These are phyloP conservation scores for Sugiyamaella americana DNA, from an alignment of 805 yeast genomes.

Conservation along the genomic window DNA sequence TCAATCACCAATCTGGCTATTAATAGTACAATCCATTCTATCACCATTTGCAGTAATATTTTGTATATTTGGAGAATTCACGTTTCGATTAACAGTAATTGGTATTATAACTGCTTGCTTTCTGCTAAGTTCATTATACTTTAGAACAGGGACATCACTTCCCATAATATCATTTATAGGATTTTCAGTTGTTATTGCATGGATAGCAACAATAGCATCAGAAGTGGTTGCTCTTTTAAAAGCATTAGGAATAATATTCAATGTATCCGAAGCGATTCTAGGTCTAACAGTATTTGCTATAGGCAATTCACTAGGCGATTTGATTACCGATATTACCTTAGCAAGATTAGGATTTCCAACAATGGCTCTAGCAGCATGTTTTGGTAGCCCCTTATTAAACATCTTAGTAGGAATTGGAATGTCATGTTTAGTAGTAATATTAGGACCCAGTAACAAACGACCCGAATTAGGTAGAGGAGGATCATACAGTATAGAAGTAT, in stretches of 20 bases:
- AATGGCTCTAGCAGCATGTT: slow-evolving; percentile 93
- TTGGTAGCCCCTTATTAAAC: slow-evolving; percentile 85
- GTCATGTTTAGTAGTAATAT: slow-evolving; percentile 51
- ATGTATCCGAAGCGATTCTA: slow-evolving; percentile 68
- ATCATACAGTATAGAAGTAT: slow-evolving; percentile 31
- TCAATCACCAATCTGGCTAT: slow-evolving; percentile 13
- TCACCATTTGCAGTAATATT: slow-evolving; percentile 29
- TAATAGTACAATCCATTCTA: slow-evolving; percentile 31
- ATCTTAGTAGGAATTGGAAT: slow-evolving; percentile 74
- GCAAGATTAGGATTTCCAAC: slow-evolving; percentile 76
- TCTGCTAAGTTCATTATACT: too few species aligned
- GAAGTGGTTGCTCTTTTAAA: slow-evolving; percentile 63
- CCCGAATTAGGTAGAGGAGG: slow-evolving; percentile 15
- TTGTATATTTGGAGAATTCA: background rate
- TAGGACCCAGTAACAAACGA: slow-evolving; percentile 5
- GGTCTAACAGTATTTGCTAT: slow-evolving; percentile 87
- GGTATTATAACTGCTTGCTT: too few species aligned
- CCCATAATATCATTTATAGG: slow-evolving; percentile 38
- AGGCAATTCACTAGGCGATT: slow-evolving; percentile 89
- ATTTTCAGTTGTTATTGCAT: slow-evolving; percentile 56
- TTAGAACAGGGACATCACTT: background rate
- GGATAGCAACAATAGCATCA: slow-evolving; percentile 65
- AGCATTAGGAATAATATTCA: slow-evolving; percentile 51
- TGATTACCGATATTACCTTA: slow-evolving; percentile 74
- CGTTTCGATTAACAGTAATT: background rate